Percentiles rank a stretch among this genome's conserved stretches.
Conservation (phyloP, 2,329 filamentous ascomycete genomes). For the Uncinocarpus reesii region DNA sequence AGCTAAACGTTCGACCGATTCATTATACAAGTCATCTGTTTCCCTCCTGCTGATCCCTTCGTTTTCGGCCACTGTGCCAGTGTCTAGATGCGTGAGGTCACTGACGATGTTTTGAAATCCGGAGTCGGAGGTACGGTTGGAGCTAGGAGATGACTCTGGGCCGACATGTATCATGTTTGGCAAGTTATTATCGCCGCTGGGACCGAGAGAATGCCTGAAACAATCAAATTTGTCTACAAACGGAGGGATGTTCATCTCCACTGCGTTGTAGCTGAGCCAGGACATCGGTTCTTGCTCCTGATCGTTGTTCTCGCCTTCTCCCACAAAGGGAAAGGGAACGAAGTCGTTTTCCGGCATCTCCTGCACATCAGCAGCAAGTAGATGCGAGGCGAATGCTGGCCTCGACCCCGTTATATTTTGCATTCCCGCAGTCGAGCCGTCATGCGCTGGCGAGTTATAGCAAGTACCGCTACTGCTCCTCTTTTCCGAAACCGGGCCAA, state of each 20-base stretch:
- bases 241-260: constrained; percentile 2
- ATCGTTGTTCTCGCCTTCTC: background rate
- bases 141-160: background rate
- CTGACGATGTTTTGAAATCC: constrained; percentile 2
- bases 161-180: background rate
- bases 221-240: background rate
- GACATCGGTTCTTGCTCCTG: background rate
- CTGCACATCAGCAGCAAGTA: background rate
- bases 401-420: background rate
- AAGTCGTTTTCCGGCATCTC: background rate
- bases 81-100: background rate
- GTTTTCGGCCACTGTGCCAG: background rate
- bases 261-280: constrained; percentile 7
- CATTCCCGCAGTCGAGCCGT: background rate
- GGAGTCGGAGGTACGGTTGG: background rate
- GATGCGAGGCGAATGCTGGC: background rate
- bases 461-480: background rate
- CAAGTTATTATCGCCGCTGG: background rate
- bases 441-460: background rate
- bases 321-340: background rate
- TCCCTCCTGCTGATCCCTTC: background rate
- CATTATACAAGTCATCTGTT: background rate
- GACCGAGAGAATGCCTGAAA: background rate
- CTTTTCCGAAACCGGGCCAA: background rate
- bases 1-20: constrained; percentile 3